Base-by-base conservation (phyloP, 805 yeast genomes). In the Spathaspora boniae region DNA sequence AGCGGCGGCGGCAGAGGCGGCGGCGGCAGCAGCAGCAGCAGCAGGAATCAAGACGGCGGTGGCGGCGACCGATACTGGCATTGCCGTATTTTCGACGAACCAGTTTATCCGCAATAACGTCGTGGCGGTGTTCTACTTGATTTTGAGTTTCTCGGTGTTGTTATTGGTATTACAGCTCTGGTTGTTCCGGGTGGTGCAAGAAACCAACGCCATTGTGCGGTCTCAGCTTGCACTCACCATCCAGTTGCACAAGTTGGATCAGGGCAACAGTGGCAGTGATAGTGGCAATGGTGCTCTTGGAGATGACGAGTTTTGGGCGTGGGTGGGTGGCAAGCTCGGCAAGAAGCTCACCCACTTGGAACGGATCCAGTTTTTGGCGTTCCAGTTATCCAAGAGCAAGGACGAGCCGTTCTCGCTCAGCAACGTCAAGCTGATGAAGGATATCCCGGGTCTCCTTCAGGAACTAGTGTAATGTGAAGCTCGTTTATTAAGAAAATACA, bases 201-300 rank as follows among this genome's bases (percentile, higher is more conserved):
- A 56, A 32, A 54, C 56, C 15, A 58, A 56, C 32, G 37, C 36
- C 15, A 40, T 60, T 25, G 27, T 50, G 9, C 45, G 43, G 30
- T 44, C 41, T 30, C 66, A 48, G 39, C 26, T 50, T 31, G 25
- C 40, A 16, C 21, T 53, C 6, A 51, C 43, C 33, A 26, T 47
- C 9, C 44, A 51, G n/a, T 37, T 54, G 6, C 33, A 26, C 30
- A 15, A n/a, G 21, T 23, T 14, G n/a, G 21, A 20, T 18, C 26
- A 33, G 33, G 33, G 23, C 16, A 28, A 26, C 19, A 8, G 22
- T 9, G 32, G 22, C 2, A n/a, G 37, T 37, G 14, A 20, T 22
- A 11, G 11, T 29, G n/a, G 25, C 19, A 14, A 24, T 24, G 2
- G 24, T 12, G 17, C 3, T 29, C 14, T 18, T 9, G 29, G 36